Evolutionary conservation across 2,329 filamentous ascomycete species (phyloP).

Genomic region (Cercospora canescens): DNA sequence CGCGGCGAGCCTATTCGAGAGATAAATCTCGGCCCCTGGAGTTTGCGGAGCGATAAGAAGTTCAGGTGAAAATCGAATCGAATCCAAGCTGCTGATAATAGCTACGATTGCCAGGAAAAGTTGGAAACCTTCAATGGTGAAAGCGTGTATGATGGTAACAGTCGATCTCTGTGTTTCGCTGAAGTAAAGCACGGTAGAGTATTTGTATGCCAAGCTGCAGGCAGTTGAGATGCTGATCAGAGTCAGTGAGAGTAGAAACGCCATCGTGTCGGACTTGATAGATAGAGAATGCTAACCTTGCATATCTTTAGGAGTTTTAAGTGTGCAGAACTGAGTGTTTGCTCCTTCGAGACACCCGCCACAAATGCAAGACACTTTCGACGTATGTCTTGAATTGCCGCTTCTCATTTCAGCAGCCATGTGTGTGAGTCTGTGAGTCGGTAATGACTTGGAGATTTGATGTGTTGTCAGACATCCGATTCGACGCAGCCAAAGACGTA

Average conservation of each 20-base stretch:
- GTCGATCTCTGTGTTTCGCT: neutral
- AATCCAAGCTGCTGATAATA: neutral
- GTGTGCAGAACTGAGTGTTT: neutral
- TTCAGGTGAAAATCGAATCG: neutral
- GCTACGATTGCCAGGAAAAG: neutral
- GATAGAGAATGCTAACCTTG: too few species aligned
- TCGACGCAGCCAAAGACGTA: neutral
- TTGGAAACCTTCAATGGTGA: constrained; percentile 17
- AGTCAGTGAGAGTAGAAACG: neutral
- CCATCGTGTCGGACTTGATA: neutral
- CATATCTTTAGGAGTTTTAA: neutral
- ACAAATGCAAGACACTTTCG: neutral
- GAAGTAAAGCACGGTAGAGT: neutral
- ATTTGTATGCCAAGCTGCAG: constrained; percentile 15
- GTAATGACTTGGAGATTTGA: neutral
- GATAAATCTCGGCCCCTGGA: neutral
- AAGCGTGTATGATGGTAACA: constrained; percentile 13
- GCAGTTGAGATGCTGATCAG: constrained; percentile 5
- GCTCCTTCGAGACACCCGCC: neutral
- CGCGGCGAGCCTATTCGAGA: constrained; percentile 4
- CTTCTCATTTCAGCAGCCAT: neutral
- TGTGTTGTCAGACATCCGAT: neutral
- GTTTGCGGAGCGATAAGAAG: neutral
- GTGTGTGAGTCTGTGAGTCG: neutral
- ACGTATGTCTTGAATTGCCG: neutral